A percentile compares a stretch with the other conserved stretches of the same genome.
phyloP scores from a whole-genome alignment of 192 early-diverging fungal genomes.

The Coemansia sp. region DNA sequence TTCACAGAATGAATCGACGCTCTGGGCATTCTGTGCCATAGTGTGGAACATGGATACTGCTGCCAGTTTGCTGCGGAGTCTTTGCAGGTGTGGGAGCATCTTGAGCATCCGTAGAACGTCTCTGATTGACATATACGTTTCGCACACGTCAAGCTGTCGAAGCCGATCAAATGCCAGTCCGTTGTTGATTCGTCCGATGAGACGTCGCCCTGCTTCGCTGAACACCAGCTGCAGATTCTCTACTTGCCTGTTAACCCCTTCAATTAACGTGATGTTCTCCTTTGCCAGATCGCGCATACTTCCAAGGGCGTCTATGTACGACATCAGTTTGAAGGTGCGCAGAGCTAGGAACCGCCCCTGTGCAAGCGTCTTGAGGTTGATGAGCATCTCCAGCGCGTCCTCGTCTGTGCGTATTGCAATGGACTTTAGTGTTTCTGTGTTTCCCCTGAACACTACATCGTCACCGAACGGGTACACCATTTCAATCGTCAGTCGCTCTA shows the following conservation, averaged over 20 bases:
- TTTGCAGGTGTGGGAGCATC: background rate
- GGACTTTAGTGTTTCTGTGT: background rate
- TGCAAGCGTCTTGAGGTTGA: background rate
- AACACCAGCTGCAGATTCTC: background rate
- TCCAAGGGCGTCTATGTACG: background rate
- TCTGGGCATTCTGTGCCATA: background rate
- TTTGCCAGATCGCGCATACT: background rate
- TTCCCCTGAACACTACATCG: background rate
- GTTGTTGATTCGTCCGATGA: background rate
- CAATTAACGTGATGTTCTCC: background rate
- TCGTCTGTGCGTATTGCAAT: background rate
- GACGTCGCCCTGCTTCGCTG: background rate
- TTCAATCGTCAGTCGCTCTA: background rate
- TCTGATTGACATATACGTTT: background rate
- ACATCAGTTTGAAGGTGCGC: background rate
- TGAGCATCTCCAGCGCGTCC: background rate
- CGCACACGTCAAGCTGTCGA: background rate
- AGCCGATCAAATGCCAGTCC: background rate
- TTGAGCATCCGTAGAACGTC: background rate
- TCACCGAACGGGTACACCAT: background rate
- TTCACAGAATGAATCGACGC: background rate
- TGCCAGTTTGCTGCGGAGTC: background rate
- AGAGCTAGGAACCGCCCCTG: background rate
- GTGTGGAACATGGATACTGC: background rate
- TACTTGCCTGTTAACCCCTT: background rate